These are phyloP conservation scores for Komagataella phaffii DNA, from an alignment of 805 yeast species.

Conservation along the genomic window DNA sequence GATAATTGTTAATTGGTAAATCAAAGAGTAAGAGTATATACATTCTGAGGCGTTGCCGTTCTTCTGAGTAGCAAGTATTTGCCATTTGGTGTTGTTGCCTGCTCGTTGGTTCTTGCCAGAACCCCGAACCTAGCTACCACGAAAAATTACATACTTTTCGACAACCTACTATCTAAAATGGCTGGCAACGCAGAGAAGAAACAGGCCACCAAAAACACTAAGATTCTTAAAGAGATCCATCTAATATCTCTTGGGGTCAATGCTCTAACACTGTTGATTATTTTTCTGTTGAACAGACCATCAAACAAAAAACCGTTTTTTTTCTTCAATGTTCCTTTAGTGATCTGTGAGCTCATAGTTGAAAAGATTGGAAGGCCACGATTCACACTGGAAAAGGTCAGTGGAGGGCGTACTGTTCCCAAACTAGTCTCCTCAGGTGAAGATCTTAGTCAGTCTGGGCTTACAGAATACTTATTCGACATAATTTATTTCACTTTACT, in stretches of 20 bases:
- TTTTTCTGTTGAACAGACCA: constrained; percentile 31
- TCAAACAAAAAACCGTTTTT: constrained; percentile 27
- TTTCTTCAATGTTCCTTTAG: constrained; percentile 26
- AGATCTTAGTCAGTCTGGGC: constrained; percentile 47
- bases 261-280: constrained; percentile 17
- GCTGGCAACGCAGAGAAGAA: constrained; percentile 26
- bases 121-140: background rate
- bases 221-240: constrained; percentile 18
- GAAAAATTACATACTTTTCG: background rate
- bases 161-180: constrained; percentile 8
- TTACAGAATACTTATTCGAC: constrained; percentile 65
- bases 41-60: no score
- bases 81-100: no score
- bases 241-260: constrained; percentile 24
- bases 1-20: background rate
- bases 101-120: background rate
- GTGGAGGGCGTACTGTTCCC: constrained; percentile 18
- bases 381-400: constrained; percentile 19
- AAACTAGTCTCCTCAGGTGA: constrained; percentile 38
- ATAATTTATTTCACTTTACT: constrained; percentile 52
- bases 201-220: constrained; percentile 17
- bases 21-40: background rate
- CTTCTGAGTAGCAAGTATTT: no score
- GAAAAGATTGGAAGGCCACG: constrained; percentile 52
- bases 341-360: constrained; percentile 32